Evolutionary conservation across 805 yeast genomes (phyloP).

Genomic region (Suhomyces sp.): DNA sequence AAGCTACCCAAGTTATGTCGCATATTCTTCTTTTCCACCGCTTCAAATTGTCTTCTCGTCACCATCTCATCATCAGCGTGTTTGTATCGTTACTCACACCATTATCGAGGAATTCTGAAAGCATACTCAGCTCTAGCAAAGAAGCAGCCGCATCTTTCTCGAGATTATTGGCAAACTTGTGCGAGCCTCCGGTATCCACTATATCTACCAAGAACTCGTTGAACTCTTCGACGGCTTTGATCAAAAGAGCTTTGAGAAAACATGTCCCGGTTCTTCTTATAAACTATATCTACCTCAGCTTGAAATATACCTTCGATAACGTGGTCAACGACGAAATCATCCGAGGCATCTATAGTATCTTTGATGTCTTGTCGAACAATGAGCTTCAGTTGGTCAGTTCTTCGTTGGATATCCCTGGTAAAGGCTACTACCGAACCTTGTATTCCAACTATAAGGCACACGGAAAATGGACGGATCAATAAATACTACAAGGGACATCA

Average conservation of each 20-base stretch:
- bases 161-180: slow-evolving; percentile 62
- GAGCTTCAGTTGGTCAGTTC: slow-evolving; percentile 65
- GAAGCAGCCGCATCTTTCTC: slow-evolving; percentile 48
- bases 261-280: slow-evolving; percentile 58
- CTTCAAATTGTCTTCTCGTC: slow-evolving; percentile 64
- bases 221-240: slow-evolving; percentile 52
- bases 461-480: slow-evolving; percentile 79
- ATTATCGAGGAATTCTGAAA: slow-evolving; percentile 26
- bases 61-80: slow-evolving; percentile 57
- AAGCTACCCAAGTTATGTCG: slow-evolving; percentile 52
- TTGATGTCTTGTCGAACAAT: slow-evolving; percentile 64
- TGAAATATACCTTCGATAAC: slow-evolving; percentile 48
- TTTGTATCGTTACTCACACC: slow-evolving; percentile 51
- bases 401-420: slow-evolving; percentile 66
- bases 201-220: slow-evolving; percentile 36
- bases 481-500: no score
- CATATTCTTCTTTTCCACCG: slow-evolving; percentile 66
- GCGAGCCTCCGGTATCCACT: slow-evolving; percentile 58
- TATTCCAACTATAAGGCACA: slow-evolving; percentile 70
- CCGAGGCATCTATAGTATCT: slow-evolving; percentile 57
- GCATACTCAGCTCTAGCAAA: slow-evolving; percentile 16
- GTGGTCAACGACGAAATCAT: slow-evolving; percentile 48
- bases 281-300: slow-evolving; percentile 54
- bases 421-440: slow-evolving; percentile 61
- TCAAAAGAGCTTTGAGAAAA: slow-evolving; percentile 61